Percentiles rank a stretch among this genome's conserved stretches.
These are phyloP conservation scores for Globisporangium nagaii DNA, from an alignment of 352 stramenopile genomes.

Conservation along the genomic window DNA sequence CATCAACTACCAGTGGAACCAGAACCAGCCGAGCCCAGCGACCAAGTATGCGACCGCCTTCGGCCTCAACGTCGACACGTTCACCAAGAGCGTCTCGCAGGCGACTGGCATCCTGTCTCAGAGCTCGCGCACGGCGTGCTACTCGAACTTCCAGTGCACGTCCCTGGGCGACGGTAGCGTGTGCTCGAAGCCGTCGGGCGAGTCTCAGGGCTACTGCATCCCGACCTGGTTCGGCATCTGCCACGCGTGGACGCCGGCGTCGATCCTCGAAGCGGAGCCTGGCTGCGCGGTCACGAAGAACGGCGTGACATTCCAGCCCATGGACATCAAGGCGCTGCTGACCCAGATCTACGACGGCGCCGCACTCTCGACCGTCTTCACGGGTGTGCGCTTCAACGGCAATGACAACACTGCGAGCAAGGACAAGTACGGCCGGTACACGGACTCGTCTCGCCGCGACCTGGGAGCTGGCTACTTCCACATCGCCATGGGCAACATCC, in stretches of 20 bases:
- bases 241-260: constrained; percentile 43
- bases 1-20: constrained; percentile 49
- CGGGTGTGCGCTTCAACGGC: constrained; percentile 14
- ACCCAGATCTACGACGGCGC: constrained; percentile 12
- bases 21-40: constrained; percentile 19
- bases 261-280: constrained; percentile 27
- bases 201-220: constrained; percentile 29
- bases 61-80: constrained; percentile 17
- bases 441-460: constrained; percentile 10
- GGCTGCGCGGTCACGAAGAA: constrained; percentile 21
- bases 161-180: constrained; percentile 27
- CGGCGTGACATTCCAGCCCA: constrained; percentile 35
- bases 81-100: constrained; percentile 21
- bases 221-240: constrained; percentile 55
- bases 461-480: constrained; percentile 9
- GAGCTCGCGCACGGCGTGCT: constrained; percentile 16
- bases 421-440: constrained; percentile 15
- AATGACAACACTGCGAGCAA: constrained; percentile 2
- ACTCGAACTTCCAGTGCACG: constrained; percentile 20
- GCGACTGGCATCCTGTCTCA: constrained; percentile 7
- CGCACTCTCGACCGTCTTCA: constrained; percentile 7
- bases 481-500: constrained; percentile 14
- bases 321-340: constrained; percentile 54
- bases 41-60: constrained; percentile 53
- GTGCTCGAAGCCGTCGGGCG: constrained; percentile 1